Base-by-base conservation (phyloP, 768 basidiomycete genomes). In the Tylopilus plumbeoviolaceoides region DNA sequence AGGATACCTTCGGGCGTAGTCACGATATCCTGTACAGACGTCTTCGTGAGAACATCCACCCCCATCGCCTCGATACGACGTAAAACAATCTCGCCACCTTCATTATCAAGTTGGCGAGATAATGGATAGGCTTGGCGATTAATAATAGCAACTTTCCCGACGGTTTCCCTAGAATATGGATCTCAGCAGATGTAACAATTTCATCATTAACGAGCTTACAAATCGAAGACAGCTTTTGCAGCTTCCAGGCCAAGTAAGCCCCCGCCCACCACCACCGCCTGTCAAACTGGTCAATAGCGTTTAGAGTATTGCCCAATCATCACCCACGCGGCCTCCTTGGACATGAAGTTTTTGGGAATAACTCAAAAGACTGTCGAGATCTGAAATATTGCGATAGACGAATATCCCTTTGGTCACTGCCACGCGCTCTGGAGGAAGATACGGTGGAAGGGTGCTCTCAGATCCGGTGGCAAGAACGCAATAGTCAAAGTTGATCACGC, bases 401-500 rank as follows among this genome's bases (percentile, higher is more conserved):
- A 87, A 88, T 3, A 85, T 69, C 5, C 88, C 87, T 35, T 72
- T 73, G 7, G 74, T 77, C 28, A 60, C 64, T 17, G 63, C 67
- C 4, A 73, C 70, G 15, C 71, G 59, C 28, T 73, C 70, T 1
- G 69, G 58, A 5, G 80, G 70, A 31, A 80, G 68, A 59, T 84
- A 86, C 0, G 79, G 72, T 4, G 87, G 87, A 15, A 88, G 72
- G 2, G 75, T 75, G 1, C 85, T 84, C 21, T 74, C 74, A 1
- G 86, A 88, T 2, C 88, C 88, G 0, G 88, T 88, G 1, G 85
- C 83, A 31, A 90, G 68, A 21, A 89, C 71, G 44, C 84, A 85
- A 47, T 77, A 76, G 61, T 86, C 82, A 60, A 87, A 89, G 45
- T 62, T 54, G 56, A 82, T 65, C 27, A 63, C 67, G 10, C 75